Evolutionary conservation across 352 stramenopile genomes (phyloP).

Genomic region (Pythium plurisporium): DNA sequence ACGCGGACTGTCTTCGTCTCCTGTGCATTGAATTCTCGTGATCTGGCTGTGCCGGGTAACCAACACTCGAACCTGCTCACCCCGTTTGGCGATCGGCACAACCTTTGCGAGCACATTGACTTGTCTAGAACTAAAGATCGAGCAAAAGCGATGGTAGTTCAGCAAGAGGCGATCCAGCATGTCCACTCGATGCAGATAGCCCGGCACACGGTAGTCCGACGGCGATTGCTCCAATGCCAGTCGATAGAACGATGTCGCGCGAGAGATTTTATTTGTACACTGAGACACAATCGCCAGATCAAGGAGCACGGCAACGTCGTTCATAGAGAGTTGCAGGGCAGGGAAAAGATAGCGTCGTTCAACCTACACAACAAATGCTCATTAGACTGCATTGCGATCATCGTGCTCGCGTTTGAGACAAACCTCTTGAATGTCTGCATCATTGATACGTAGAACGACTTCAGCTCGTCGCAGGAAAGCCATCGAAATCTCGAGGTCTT

Average conservation of each 20-base stretch:
- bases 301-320: conserved; percentile 44
- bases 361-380: conserved; percentile 22
- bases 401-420: neutral
- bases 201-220: conserved; percentile 43
- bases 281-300: conserved; percentile 62
- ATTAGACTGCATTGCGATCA: too few relatives aligned
- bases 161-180: conserved; percentile 56
- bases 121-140: conserved; percentile 54
- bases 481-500: conserved; percentile 26
- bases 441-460: neutral
- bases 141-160: conserved; percentile 73
- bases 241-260: conserved; percentile 51
- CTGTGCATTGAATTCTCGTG: conserved; percentile 32
- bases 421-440: conserved; percentile 37
- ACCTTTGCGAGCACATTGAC: conserved; percentile 46
- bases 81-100: conserved; percentile 41
- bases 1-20: conserved; percentile 23
- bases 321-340: conserved; percentile 43
- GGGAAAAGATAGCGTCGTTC: conserved; percentile 46
- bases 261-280: conserved; percentile 31
- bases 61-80: conserved; percentile 47
- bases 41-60: conserved; percentile 59
- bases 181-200: conserved; percentile 54
- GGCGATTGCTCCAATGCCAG: conserved; percentile 37
- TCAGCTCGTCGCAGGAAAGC: conserved; percentile 16